Base-by-base conservation (phyloP, 2,329 filamentous ascomycete genomes). In the Purpureocillium lavendulum region DNA sequence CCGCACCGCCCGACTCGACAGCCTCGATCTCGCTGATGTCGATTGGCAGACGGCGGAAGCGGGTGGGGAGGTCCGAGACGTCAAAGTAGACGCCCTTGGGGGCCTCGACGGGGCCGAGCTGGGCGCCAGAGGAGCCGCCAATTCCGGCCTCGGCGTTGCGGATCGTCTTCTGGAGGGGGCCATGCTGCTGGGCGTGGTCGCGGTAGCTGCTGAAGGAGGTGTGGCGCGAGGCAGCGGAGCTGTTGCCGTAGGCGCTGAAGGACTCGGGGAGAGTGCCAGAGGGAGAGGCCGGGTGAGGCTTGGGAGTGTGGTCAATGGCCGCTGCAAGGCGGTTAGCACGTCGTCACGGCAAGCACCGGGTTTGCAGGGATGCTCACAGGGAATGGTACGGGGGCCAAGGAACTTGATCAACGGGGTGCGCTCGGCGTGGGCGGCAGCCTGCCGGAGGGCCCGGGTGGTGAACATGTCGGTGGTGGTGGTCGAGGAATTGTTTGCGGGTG, bases 11-110 rank as follows among this genome's bases (percentile, higher is more conserved):
- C 40, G 87, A 92, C 77, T 96, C 88, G 56, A 98, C 77, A 16
- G 88, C 89, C 63, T 97, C 92, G 44, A 98, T 98, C 75, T 98
- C 92, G 33, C 81, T 80, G 51, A 81, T 65, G 30, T 77, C 82
- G 66, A 89, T 84, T 11, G 79, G 75, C 36, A 77, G 69, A 48
- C 87, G 77, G 56, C 82, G 79, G 76, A 96, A 98, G 53, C 90
- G 79, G 46, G 71, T 60, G 14, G 92, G 90, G 17, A 98, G 80
- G 66, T 98, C 85, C 51, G 79, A 85, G 52, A 88, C 80, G 64
- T 97, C 92, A 59, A 95, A 96, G 64, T 75, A 87, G 61, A 87
- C 69, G 51, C 90, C 90, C 54, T 78, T 65, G 43, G 74, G 73
- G 30, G 89, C 74, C 49, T 74, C 60, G 45, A 97, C 71, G 11